Percentiles rank a stretch among this genome's conserved stretches.
phyloP scores from a whole-genome alignment of 2,329 filamentous ascomycete genomes.

The Cryphonectria radicalis region DNA sequence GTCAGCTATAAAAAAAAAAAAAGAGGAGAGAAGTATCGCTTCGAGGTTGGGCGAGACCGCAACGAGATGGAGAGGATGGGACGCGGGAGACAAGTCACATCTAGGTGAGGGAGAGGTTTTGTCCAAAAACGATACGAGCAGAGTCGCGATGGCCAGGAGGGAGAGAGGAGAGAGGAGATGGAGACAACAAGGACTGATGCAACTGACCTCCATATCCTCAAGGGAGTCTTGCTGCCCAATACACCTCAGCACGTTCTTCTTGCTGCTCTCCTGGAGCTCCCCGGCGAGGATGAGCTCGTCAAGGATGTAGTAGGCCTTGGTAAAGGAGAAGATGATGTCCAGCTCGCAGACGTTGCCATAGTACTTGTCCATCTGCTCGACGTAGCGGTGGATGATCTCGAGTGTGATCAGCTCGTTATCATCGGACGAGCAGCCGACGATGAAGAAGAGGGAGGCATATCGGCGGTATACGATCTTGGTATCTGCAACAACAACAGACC shows the following conservation, averaged over 20 bases:
- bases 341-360: slow-evolving; percentile 99
- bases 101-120: background rate
- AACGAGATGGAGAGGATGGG: slow-evolving; percentile 8
- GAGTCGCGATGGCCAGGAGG: background rate
- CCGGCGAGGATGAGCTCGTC: slow-evolving; percentile 94
- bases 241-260: slow-evolving; percentile 96
- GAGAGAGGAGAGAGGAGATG: background rate
- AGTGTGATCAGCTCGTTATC: slow-evolving; percentile 98
- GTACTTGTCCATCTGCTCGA: slow-evolving; percentile 99
- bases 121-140: slow-evolving; percentile 8
- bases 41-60: slow-evolving; percentile 15
- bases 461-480: slow-evolving; percentile 98
- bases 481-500: slow-evolving; percentile 57
- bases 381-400: slow-evolving; percentile 98
- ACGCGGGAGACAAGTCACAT: slow-evolving; percentile 10
- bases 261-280: slow-evolving; percentile 98
- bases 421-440: slow-evolving; percentile 93
- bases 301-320: slow-evolving; percentile 98
- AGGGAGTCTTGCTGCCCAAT: slow-evolving; percentile 97
- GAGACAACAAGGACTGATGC: slow-evolving; percentile 2
- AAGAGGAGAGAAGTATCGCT: slow-evolving; percentile 22
- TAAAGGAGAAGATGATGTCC: slow-evolving; percentile 99
- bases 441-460: slow-evolving; percentile 99
- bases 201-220: slow-evolving; percentile 98
- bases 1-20: slow-evolving; percentile 48